Evolutionary conservation across 148 eudicot genomes (phyloP), one percentile per base, ranked within the genome.

Genomic region (Diospyros lotus): DNA sequence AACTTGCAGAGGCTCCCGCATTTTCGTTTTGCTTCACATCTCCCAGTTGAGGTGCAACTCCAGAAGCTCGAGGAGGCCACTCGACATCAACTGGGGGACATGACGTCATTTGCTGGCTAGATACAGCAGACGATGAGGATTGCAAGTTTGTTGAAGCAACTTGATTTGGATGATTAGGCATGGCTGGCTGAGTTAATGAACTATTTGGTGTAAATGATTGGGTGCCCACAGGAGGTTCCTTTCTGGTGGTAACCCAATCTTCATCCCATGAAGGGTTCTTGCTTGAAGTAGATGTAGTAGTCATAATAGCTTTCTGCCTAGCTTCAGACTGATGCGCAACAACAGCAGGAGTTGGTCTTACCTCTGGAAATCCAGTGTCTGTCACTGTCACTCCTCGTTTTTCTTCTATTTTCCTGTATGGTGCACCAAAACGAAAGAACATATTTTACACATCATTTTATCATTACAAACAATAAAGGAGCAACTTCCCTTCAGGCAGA

Each of bases 331-430:
- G 69, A 71, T 5, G 62, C 28, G 81, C 86, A 55, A 83, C 79
- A 48, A 55, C 64, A 14, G 81, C 76, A 76, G 77, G 75, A 45
- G 86, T 83, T 67, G 83, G 80, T 83, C 75, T 87, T 66, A 83
- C 79, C 64, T 87, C 97, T 59, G 87, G 70, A 76, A 82, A 58
- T 73, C 91, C 94, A 64, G 88, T 66, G 42, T 95, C 91, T 5
- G 92, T 77, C 81, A 95, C 83, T 42, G 91, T 80, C 46, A 92
- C 97, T 73, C 98, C 98, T 80, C 97, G 83, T 73, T 90, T 92
- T 78, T 92, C 96, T 82, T 95, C 98, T 75, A 95, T 86, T 78
- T 84, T 92, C 85, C 98, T 95, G 86, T 40, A 28, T 28, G 28
- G 28, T 28, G 28, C 28, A 65, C 72, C 18, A 62, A 65, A 63